Evolutionary conservation across 2,329 filamentous ascomycete species (phyloP).

Genomic region (Monosporascus sp.): DNA sequence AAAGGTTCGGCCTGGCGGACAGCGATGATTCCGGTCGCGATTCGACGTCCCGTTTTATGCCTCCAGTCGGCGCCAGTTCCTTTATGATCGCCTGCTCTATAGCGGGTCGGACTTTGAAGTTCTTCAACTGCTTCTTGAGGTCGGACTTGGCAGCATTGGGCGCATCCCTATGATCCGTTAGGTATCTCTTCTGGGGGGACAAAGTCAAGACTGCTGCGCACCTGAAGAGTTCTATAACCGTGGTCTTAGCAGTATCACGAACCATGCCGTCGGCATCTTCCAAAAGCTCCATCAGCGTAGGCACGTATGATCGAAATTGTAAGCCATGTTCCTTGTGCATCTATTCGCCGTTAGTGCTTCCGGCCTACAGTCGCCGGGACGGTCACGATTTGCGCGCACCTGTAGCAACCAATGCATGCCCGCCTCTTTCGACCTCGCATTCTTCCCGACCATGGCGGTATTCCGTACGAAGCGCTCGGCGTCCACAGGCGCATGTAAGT

Average conservation of each 20-base stretch:
- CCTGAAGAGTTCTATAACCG: constrained; percentile 83
- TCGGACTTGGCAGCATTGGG: constrained; percentile 82
- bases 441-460: constrained; percentile 72
- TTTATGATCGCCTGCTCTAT: constrained; percentile 79
- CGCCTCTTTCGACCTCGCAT: constrained; percentile 76
- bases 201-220: constrained; percentile 32
- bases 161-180: constrained; percentile 51
- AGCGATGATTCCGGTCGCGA: constrained; percentile 38
- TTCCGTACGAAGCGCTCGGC: constrained; percentile 79
- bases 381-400: constrained; percentile 38
- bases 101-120: constrained; percentile 78
- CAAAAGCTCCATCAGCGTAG: constrained; percentile 74
- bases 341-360: constrained; percentile 35
- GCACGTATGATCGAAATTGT: constrained; percentile 78
- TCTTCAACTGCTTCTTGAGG: constrained; percentile 78
- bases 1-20: constrained; percentile 33
- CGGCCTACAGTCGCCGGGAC: constrained; percentile 8
- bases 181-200: not conserved
- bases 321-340: constrained; percentile 78
- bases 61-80: constrained; percentile 55
- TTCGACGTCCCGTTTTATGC: constrained; percentile 29
- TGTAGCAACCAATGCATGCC: constrained; percentile 81
- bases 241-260: constrained; percentile 75
- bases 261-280: constrained; percentile 89
- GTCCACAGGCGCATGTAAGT: constrained; percentile 62